Conservation (phyloP, 2,329 filamentous ascomycete species). For the Stachybotrys echinatus region DNA sequence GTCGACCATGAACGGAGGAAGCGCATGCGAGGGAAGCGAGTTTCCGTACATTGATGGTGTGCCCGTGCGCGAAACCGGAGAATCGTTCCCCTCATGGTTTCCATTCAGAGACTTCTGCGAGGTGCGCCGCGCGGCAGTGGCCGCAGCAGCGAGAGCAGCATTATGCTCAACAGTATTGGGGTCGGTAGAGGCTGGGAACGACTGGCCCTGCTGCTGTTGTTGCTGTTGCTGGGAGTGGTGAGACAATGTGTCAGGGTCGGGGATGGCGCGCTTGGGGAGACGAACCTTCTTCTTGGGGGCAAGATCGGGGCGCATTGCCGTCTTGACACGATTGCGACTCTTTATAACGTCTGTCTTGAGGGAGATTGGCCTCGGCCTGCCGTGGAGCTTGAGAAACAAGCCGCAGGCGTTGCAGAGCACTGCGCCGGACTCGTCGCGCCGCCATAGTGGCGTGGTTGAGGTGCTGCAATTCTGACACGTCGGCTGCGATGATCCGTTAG, state of each 20-base stretch:
- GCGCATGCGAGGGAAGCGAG: conserved; percentile 61
- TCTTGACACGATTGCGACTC: conserved; percentile 96
- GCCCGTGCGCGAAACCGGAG: conserved; percentile 72
- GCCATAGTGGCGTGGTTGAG: conserved; percentile 94
- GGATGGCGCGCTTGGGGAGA: conserved; percentile 4
- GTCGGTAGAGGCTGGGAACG: conserved; percentile 35
- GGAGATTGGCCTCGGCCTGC: conserved; percentile 86
- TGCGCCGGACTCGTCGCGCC: conserved; percentile 89
- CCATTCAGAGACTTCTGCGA: conserved; percentile 70
- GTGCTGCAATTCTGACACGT: conserved; percentile 96
- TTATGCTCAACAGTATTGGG: conserved; percentile 57
- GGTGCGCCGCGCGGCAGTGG: conserved; percentile 49
- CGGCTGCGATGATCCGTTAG: conserved; percentile 70
- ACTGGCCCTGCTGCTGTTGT: conserved; percentile 33
- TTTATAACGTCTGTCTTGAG: conserved; percentile 99
- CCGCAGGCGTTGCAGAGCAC: conserved; percentile 99
- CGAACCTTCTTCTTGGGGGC: conserved; percentile 79
- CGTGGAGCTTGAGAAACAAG: conserved; percentile 94
- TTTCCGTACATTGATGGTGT: conserved; percentile 73
- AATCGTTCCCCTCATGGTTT: conserved; percentile 68
- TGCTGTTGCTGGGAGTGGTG: conserved; percentile 20
- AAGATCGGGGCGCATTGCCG: conserved; percentile 64
- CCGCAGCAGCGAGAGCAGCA: conserved; percentile 49
- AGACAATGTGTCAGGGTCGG: neutral
- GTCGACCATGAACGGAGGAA: conserved; percentile 75